phyloP scores from a whole-genome alignment of 148 eudicot genomes.

The Rhododendron ferrugineum region DNA sequence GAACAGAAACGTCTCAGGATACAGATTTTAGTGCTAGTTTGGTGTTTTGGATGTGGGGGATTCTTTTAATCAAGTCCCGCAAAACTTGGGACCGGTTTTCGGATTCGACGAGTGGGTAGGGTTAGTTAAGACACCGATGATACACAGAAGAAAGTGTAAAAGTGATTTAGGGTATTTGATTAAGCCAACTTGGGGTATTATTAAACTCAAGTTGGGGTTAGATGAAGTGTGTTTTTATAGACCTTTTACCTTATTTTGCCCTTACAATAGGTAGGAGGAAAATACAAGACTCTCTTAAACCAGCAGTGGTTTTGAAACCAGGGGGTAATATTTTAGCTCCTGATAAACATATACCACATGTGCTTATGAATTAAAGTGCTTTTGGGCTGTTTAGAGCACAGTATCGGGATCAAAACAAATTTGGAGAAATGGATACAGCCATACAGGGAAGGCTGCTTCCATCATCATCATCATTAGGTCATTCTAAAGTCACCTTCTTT shows the following conservation, averaged over 20 bases:
- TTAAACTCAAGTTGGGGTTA: background rate
- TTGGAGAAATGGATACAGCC: background rate
- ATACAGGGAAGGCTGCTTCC: background rate
- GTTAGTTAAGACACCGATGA: background rate
- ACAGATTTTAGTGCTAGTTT: background rate
- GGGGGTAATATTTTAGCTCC: background rate
- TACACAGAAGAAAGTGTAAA: background rate
- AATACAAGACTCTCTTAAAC: too few species aligned
- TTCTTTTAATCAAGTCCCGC: background rate
- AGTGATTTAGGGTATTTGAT: background rate
- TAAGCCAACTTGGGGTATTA: background rate
- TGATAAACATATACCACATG: background rate
- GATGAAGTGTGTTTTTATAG: background rate
- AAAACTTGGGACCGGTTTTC: slow-evolving; percentile 1
- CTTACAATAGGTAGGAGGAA: background rate
- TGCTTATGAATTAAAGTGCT: background rate
- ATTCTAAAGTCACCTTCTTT: background rate
- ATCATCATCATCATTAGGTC: background rate
- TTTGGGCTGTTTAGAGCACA: background rate
- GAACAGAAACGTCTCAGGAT: background rate
- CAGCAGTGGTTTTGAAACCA: background rate
- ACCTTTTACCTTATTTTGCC: too few species aligned
- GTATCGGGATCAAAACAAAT: background rate
- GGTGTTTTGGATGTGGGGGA: background rate
- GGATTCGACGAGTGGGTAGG: background rate